Evolutionary conservation across 2,329 filamentous ascomycete species (phyloP).

Genomic region (Diaporthe citriasiana): DNA sequence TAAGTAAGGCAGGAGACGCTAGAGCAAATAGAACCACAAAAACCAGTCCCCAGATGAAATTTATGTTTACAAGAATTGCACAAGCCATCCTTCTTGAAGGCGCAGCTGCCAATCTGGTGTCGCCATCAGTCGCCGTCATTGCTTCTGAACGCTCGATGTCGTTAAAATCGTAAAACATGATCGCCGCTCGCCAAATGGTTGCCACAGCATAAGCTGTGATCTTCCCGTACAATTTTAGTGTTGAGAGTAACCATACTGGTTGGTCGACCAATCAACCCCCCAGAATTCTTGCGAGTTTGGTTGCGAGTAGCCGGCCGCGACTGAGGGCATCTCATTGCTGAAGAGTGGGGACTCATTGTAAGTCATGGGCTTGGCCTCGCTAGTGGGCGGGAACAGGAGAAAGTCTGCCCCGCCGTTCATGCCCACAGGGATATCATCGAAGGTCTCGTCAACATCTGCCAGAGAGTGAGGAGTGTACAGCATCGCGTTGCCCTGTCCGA

Average conservation of each 20-base stretch:
- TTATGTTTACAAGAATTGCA: conserved; percentile 33
- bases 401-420: conserved; percentile 71
- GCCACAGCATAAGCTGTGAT: neutral
- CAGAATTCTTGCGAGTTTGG: conserved; percentile 66
- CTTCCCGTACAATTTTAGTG: conserved; percentile 44
- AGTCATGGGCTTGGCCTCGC: conserved; percentile 56
- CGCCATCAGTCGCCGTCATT: neutral
- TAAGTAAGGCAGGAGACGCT: conserved; percentile 25
- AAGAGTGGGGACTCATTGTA: conserved; percentile 61
- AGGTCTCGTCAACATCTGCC: conserved; percentile 75
- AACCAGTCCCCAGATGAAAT: conserved; percentile 21
- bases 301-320: conserved; percentile 66
- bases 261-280: conserved; percentile 59
- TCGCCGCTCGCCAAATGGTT: neutral
- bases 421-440: conserved; percentile 65
- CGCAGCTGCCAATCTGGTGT: conserved; percentile 33
- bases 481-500: conserved; percentile 77
- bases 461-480: conserved; percentile 76
- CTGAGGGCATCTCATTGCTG: conserved; percentile 62
- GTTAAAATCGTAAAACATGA: conserved; percentile 40
- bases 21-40: conserved; percentile 33
- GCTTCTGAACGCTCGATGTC: conserved; percentile 20
- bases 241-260: conserved; percentile 49
- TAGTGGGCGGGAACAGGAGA: conserved; percentile 67
- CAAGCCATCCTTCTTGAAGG: conserved; percentile 30